Evolutionary conservation across 2,329 filamentous ascomycete species (phyloP).

Genomic region (Apiospora hydei): DNA sequence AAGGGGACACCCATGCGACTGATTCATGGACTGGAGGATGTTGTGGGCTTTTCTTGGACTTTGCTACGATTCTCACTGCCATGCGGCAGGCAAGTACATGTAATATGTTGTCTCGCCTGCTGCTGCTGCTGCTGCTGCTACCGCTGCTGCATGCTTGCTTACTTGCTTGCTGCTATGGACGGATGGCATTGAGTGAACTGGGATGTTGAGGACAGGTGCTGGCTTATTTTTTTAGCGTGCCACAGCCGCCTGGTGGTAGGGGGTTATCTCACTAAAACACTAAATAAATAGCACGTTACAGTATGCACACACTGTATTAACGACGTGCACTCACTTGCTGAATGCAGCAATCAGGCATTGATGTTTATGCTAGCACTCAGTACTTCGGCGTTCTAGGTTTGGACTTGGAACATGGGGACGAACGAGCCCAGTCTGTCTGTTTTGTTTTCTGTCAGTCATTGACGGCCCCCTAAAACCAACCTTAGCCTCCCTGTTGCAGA

Average conservation of each 20-base stretch:
- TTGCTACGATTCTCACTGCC: not conserved
- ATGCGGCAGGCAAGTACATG: not conserved
- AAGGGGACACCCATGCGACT: not conserved
- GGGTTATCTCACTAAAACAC: constrained; percentile 9
- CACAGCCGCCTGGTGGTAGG: constrained; percentile 10
- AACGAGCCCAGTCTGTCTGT: constrained; percentile 8
- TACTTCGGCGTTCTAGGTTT: not conserved
- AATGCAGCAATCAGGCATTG: not conserved
- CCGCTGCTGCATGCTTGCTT: not conserved
- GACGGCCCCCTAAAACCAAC: constrained; percentile 13
- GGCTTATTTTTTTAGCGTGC: constrained; percentile 21
- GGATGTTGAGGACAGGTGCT: constrained; percentile 14
- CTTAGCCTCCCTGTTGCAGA: not conserved
- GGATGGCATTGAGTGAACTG: constrained; percentile 8
- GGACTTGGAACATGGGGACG: constrained; percentile 9
- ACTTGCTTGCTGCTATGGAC: not conserved
- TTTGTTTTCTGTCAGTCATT: constrained; percentile 20
- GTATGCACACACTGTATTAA: not conserved
- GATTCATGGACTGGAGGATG: constrained; percentile 4
- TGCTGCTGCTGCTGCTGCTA: not conserved
- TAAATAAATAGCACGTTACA: constrained; percentile 18
- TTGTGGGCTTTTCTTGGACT: not conserved
- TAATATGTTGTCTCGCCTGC: not conserved
- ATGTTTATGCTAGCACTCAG: constrained; percentile 1
- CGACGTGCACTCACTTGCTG: not conserved